These are phyloP conservation scores for Alternaria infectoria DNA, from an alignment of 2,329 filamentous ascomycete genomes.

Conservation along the genomic window DNA sequence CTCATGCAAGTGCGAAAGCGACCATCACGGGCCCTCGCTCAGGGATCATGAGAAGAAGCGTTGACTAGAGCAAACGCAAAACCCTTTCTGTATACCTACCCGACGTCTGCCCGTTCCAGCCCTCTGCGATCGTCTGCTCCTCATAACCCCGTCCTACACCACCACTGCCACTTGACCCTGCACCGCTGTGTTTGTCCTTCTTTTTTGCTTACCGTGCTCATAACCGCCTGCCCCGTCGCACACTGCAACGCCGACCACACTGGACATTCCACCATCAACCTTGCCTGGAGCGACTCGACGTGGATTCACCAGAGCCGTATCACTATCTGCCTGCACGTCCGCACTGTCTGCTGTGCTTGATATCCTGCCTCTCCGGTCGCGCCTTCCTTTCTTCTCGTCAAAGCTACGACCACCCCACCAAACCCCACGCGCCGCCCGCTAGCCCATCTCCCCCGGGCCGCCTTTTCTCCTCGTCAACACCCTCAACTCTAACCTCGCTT, in stretches of 20 bases:
- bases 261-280: constrained; percentile 12
- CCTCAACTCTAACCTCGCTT: neutral
- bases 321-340: constrained; percentile 7
- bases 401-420: constrained; percentile 21
- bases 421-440: constrained; percentile 24
- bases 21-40: constrained; percentile 12
- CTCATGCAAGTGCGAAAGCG: constrained; percentile 13
- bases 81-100: constrained; percentile 28
- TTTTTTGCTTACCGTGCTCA: constrained; percentile 17
- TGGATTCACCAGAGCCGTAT: too few relatives aligned
- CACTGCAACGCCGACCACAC: constrained; percentile 22
- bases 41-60: constrained; percentile 11
- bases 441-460: constrained; percentile 19
- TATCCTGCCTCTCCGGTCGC: constrained; percentile 11
- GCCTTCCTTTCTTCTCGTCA: constrained; percentile 20
- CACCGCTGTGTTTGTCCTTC: constrained; percentile 26
- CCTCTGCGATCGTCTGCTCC: constrained; percentile 19
- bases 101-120: constrained; percentile 16
- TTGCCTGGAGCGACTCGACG: neutral
- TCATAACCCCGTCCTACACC: constrained; percentile 15
- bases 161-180: constrained; percentile 8
- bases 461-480: constrained; percentile 9
- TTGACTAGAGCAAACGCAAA: constrained; percentile 30
- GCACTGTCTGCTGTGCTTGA: constrained; percentile 12
- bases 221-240: neutral